These are phyloP conservation scores for Aspergillus texensis DNA, from an alignment of 2,329 filamentous ascomycete genomes.

Conservation along the genomic window DNA sequence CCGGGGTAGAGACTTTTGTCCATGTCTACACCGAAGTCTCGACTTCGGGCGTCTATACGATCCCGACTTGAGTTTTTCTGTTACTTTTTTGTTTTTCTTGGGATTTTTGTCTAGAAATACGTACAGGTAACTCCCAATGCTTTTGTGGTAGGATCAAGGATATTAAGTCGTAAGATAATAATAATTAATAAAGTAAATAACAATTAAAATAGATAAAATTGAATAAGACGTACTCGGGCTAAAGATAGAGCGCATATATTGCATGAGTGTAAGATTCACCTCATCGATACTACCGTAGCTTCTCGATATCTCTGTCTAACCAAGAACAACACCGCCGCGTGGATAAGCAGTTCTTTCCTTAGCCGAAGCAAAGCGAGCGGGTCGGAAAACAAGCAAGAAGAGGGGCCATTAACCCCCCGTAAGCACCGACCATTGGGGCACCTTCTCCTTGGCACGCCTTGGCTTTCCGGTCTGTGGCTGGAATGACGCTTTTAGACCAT, in stretches of 20 bases:
- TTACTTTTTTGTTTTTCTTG: background rate
- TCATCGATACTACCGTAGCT: slow-evolving; percentile 6
- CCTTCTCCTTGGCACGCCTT: slow-evolving; percentile 7
- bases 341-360: slow-evolving; percentile 4
- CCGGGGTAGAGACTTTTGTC: background rate
- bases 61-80: background rate
- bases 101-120: background rate
- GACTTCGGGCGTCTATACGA: background rate
- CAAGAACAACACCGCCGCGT: background rate
- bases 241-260: background rate
- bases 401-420: background rate
- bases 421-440: slow-evolving; percentile 1
- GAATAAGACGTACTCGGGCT: background rate
- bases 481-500: background rate
- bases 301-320: background rate
- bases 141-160: too few relatives aligned
- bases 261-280: background rate
- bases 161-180: too few relatives aligned
- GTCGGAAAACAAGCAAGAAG: background rate
- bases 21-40: too few relatives aligned
- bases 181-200: too few relatives aligned
- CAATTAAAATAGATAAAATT: too few relatives aligned
- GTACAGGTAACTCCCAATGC: too few relatives aligned
- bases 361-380: slow-evolving; percentile 12
- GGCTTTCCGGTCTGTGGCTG: slow-evolving; percentile 6